Conservation (phyloP, 2,329 filamentous ascomycete species). For the Neophaeococcomyces mojaviensis region DNA sequence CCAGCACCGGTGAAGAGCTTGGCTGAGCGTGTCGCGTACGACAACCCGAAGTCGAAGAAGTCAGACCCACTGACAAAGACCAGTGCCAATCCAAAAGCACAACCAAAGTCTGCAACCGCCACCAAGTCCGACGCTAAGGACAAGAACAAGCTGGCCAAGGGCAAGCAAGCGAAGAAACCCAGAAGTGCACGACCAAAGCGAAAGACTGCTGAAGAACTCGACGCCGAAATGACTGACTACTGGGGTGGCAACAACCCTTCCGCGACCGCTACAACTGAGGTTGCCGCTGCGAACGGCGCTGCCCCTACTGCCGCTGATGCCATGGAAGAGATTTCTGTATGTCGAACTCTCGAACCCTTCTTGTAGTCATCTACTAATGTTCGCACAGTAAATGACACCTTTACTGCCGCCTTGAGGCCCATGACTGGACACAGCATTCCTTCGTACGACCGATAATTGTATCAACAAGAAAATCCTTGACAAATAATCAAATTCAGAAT, state of each 20-base stretch:
- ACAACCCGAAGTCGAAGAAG: constrained; percentile 20
- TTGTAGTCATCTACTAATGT: not conserved
- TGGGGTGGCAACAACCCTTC: constrained; percentile 50
- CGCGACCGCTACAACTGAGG: constrained; percentile 36
- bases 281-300: constrained; percentile 40
- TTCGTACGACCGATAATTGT: not conserved
- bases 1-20: constrained; percentile 65
- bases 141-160: constrained; percentile 43
- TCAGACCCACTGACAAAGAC: constrained; percentile 21
- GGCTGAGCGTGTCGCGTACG: constrained; percentile 75
- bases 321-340: constrained; percentile 52
- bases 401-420: not conserved
- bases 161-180: constrained; percentile 57
- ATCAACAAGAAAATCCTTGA: constrained; percentile 1
- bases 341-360: constrained; percentile 9
- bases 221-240: constrained; percentile 97
- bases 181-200: constrained; percentile 60
- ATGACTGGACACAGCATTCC: not conserved
- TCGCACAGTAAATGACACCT: not conserved
- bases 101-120: constrained; percentile 73
- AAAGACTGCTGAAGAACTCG: constrained; percentile 92
- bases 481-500: not conserved
- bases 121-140: constrained; percentile 55
- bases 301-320: constrained; percentile 41
- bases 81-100: constrained; percentile 48